Percentiles rank a stretch among this genome's conserved stretches.
Conservation (phyloP, 164 flowering plant species). For the Vitis labrusca region DNA sequence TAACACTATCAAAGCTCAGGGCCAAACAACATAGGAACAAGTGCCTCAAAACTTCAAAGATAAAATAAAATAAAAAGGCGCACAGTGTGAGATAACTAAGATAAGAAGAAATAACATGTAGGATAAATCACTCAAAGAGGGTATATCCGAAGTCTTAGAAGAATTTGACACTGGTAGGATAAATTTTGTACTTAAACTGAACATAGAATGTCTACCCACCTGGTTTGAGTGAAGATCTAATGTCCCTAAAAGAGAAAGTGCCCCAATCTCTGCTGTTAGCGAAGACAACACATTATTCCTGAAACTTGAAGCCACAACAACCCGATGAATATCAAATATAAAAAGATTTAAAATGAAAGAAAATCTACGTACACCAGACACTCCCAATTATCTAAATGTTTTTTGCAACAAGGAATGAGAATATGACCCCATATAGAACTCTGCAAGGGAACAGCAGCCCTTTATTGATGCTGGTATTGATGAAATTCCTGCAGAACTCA, state of each 20-base stretch:
- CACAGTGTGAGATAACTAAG: no score
- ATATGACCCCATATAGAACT: constrained; percentile 81
- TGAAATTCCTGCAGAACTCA: constrained; percentile 60
- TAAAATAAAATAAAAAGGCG: no score
- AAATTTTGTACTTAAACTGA: neutral
- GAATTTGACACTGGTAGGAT: no score
- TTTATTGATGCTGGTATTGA: constrained; percentile 81
- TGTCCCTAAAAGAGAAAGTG: constrained; percentile 66
- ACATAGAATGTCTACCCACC: constrained; percentile 36
- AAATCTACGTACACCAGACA: neutral
- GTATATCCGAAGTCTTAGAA: no score
- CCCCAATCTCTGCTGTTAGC: constrained; percentile 78
- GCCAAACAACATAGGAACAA: no score
- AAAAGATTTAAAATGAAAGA: constrained; percentile 2
- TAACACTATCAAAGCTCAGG: no score
- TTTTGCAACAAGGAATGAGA: constrained; percentile 13
- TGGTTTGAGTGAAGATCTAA: constrained; percentile 95
- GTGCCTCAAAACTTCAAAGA: no score
- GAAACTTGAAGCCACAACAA: constrained; percentile 17
- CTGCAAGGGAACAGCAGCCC: constrained; percentile 74
- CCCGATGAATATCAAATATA: constrained; percentile 13
- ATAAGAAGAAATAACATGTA: no score
- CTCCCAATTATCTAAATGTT: neutral
- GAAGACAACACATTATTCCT: constrained; percentile 78
- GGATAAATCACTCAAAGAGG: no score